Evolutionary conservation across 2,329 filamentous ascomycete genomes (phyloP).

Genomic region (Aspergillus sojae): DNA sequence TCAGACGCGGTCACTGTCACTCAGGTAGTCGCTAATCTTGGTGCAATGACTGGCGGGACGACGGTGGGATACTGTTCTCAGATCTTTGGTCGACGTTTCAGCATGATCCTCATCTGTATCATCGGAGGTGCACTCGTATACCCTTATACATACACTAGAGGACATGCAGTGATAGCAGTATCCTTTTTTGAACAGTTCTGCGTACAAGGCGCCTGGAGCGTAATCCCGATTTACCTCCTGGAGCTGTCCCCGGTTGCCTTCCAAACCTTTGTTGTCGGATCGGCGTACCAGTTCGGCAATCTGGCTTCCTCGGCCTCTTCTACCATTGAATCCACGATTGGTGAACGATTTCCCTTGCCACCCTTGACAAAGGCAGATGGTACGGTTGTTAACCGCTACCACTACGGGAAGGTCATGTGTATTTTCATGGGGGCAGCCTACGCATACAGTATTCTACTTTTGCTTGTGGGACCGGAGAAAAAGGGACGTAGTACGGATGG

Average conservation of each 20-base stretch:
- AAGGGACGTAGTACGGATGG: slow-evolving; percentile 32
- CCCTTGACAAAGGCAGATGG: slow-evolving; percentile 42
- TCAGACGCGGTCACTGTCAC: slow-evolving; percentile 66
- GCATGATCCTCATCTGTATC: slow-evolving; percentile 65
- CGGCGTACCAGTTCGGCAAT: slow-evolving; percentile 66
- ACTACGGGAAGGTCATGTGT: slow-evolving; percentile 82
- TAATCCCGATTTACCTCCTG: slow-evolving; percentile 71
- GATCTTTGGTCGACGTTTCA: slow-evolving; percentile 69
- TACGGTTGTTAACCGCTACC: slow-evolving; percentile 58
- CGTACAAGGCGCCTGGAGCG: slow-evolving; percentile 75
- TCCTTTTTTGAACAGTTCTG: slow-evolving; percentile 85
- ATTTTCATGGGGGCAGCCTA: slow-evolving; percentile 90
- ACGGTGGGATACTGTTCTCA: slow-evolving; percentile 51
- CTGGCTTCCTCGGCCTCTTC: slow-evolving; percentile 64
- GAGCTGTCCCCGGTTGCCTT: slow-evolving; percentile 63
- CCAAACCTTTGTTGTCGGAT: slow-evolving; percentile 65
- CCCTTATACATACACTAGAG: slow-evolving; percentile 73
- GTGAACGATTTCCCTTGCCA: slow-evolving; percentile 72
- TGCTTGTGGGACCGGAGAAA: slow-evolving; percentile 52
- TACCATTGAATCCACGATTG: slow-evolving; percentile 75
- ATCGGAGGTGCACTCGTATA: slow-evolving; percentile 78
- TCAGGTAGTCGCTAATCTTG: slow-evolving; percentile 72
- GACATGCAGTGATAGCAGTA: slow-evolving; percentile 69
- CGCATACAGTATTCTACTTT: slow-evolving; percentile 59
- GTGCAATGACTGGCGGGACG: slow-evolving; percentile 70